Base-by-base conservation (phyloP, 176 grass and related monocot species). In the Carex scoparia region DNA sequence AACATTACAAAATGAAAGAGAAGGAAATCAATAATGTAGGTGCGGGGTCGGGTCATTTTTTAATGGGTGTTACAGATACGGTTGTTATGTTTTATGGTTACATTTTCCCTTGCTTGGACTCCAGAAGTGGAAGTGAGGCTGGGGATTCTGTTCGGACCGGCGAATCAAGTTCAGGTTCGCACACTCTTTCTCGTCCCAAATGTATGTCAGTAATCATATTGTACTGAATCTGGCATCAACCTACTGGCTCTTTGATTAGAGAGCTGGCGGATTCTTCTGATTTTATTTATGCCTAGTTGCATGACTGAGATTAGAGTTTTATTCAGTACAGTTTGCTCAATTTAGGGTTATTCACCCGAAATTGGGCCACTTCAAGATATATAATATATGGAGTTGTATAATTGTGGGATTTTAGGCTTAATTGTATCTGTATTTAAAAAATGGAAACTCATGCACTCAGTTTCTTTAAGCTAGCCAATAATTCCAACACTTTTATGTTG, bases 101-200 rank as follows among this genome's bases (percentile, higher is more conserved):
- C 55, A 7, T 94, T 46, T 98, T 89, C 76, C 89, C 95, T 54
- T 98, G 95, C 79, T 90, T 93, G 81, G 73, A 90, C 18, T 86
- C 89, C 13, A 98, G 79, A 90, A 85, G 69, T 42, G 88, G 56
- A 31, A 93, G 91, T 79, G 87, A 85, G 35, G 92, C 87, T 53
- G 95, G 91, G 71, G 92, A 93, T 69, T 92, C 90, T 79, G 86
- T 98, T 86, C 86, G 89, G 23, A 4, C 2, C 61, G 78, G 46
- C 75, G 88, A 81, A 84, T 79, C 72, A 81, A 90, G 85, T 87
- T 90, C 89, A 65, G 86, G 92, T 94, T 91, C 85, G 79, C 7
- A 9, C 70, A 5, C 10, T 67, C 38, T 71, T 35, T 56, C 56
- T 38, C 48, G 16, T 71, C 57, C 68, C 7, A 77, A 18, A 55